Evolutionary conservation across 2,329 filamentous ascomycete species (phyloP), one percentile per base, ranked within the genome.

Genomic region (Colletotrichum aenigma): DNA sequence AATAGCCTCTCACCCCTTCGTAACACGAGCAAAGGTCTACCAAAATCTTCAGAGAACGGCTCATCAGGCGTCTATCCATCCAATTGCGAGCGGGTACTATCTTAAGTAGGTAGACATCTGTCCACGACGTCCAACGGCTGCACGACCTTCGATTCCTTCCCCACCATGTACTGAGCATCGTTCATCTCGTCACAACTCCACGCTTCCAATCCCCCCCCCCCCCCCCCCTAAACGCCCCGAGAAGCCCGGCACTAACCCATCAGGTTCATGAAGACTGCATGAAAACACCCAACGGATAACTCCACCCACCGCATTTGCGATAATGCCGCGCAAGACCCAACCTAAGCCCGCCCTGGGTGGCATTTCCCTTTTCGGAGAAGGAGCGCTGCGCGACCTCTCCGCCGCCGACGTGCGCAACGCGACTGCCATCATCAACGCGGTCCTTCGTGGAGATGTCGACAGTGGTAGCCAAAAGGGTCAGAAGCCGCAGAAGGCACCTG

Each of bases 101-200:
- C 6, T 34, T 18, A 43, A 0, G 18, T n/a, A 21, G 43, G 43
- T 2, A 2, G 10, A 7, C 43, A 21, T 48, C 18, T 48, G 2
- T 3, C 5, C 16, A 8, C 1, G 0, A n/a, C 38, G 9, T n/a
- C 3, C 38, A 2, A 43, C 0, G 38, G 38, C 38, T 3, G 38
- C 38, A 43, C 12, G 38, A 2, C 18, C 3, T 43, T 43, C 16
- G 36, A 9, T 16, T 38, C 0, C 8, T 43, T 10, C 38, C 16
- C 38, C 2, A 1, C 15, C 36, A 18, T 38, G 0, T 18, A 38
- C 36, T 38, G 36, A 38, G 36, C 36, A 38, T 38, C 16, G 15
- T 3, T 8, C 38, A 43, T 43, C 38, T 43, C 8, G 6, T 43
- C 18, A 43, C 38, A 43, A 18, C 16, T 8, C 38, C 38, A n/a